Percentiles rank a stretch among this genome's conserved stretches.
phyloP scores from a whole-genome alignment of 2,329 filamentous ascomycete species.

The Aspergillus niger region DNA sequence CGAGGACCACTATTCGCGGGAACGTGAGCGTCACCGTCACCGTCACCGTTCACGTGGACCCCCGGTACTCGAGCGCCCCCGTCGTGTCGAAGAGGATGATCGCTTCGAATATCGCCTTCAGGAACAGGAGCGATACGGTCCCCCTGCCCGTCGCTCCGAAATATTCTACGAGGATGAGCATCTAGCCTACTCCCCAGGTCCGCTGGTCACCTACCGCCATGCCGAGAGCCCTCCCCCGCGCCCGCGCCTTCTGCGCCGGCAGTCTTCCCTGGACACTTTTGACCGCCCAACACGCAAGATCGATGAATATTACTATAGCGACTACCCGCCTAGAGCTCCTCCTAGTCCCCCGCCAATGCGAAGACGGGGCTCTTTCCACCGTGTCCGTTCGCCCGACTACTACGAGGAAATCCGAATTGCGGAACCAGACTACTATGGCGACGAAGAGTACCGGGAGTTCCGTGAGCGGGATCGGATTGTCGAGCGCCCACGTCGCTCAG shows the following conservation, averaged over 20 bases:
- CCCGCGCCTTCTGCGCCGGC: constrained; percentile 72
- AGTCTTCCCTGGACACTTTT: constrained; percentile 88
- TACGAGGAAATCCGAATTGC: constrained; percentile 68
- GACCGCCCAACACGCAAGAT: constrained; percentile 69
- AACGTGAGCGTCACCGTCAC: constrained; percentile 46
- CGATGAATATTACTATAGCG: constrained; percentile 38
- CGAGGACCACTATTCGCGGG: constrained; percentile 47
- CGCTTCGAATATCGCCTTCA: constrained; percentile 45
- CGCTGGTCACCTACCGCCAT: constrained; percentile 59
- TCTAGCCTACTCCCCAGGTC: constrained; percentile 48
- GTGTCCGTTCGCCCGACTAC: constrained; percentile 60
- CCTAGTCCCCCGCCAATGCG: constrained; percentile 57
- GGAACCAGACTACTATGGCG: constrained; percentile 68
- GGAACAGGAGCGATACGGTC: constrained; percentile 46
- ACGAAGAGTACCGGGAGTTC: constrained; percentile 70
- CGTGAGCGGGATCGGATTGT: constrained; percentile 62
- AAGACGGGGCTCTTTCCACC: constrained; percentile 55
- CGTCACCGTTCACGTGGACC: constrained; percentile 41
- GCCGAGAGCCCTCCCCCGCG: constrained; percentile 59
- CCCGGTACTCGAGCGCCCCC: constrained; percentile 37
- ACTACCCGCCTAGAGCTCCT: constrained; percentile 55
- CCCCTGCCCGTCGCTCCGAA: constrained; percentile 43
- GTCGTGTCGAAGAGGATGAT: constrained; percentile 40
- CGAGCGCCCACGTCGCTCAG: constrained; percentile 49
- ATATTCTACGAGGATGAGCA: constrained; percentile 46